Evolutionary conservation across 305 asterid genomes (phyloP), one percentile per base, ranked within the genome.

Genomic region (Fraxinus baroniana): DNA sequence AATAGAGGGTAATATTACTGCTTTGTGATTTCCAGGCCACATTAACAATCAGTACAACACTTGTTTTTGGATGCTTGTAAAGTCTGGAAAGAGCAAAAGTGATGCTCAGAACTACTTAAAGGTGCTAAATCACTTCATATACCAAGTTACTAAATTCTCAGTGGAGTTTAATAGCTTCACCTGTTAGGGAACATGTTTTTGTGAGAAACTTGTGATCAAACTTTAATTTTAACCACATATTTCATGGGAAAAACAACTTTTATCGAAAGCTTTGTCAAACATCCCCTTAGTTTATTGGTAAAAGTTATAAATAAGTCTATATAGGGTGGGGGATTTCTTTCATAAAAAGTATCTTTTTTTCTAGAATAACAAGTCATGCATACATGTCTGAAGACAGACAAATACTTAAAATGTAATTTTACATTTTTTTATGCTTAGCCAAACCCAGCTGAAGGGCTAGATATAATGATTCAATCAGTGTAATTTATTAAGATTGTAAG

Each of bases 1-100:
- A 79, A 39, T 44, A 20, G 76, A 35, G 66, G 52, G 30, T 57
- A 52, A 55, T 60, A 20, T 73, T 35, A 57, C 37, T 6, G 18
- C 62, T 78, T 86, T 64, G n/a, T 62, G 55, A 84, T 82, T 60
- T 87, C 82, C 90, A 94, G 98, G 97, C 80, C 98, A 95, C 85
- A 93, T 93, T 80, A 95, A 93, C 86, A 95, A 93, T 87, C 98
- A 93, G 85, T 92, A 95, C 84, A 95, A 95, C 82, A 90, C 98
- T 83, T 91, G 98, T 87, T 93, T 93, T 84, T 95, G 98, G 98
- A 89, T 90, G 94, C 98, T 93, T 64, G 97, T 95, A 26, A 92
- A 95, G 84, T 93, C 93, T 18, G 95, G 97, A 76, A 92, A 85
- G 89, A 95, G 89, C 90, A 92, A 88, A 87, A 86, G 87, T 57